Base-by-base conservation (phyloP, 176 grass and related monocot genomes). In the Bonia amplexicaulis region DNA sequence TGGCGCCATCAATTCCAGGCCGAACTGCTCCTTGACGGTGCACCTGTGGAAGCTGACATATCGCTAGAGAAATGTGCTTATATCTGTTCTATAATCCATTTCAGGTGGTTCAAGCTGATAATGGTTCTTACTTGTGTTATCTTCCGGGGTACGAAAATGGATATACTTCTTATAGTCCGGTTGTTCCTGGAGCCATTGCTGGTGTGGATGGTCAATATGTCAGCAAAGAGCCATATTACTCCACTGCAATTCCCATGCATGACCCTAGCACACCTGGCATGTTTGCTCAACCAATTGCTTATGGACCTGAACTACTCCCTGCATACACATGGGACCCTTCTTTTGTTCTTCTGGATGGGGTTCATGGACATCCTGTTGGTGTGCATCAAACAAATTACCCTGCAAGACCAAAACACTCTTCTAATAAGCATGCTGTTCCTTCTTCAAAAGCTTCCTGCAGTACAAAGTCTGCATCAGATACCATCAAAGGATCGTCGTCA, bases 61-160 rank as follows among this genome's bases (percentile, higher is more conserved):
- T 86, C 58, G 47, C 44, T 84, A 72, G 66, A 79, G 22, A n/a
- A 27, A 31, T 66, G 29, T 58, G 54, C 27, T 89, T 82, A 75
- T 66, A 52, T 57, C 45, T 82, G 29, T 37, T 62, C 59, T 80
- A 60, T 78, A 57, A 48, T 71, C 73, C 51, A 10, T 91, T 87
- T 89, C 90, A 97, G 95, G 82, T 87, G 9, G 83, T 89, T 89
- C 95, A 92, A 86, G 83, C 73, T 92, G 95, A 97, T 68, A 92
- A 86, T 89, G 92, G 92, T 22, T 91, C 92, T 46, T 88, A 92
- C 84, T 71, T 89, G 46, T 94, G 93, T 66, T 88, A 91, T 76
- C 12, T 97, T 31, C 88, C 90, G 31, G 90, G 91, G 6, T 91
- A 88, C 80, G 84, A 97, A 93, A 81, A 90, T 89, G 92, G 86